phyloP scores from a whole-genome alignment of 306 rosid genomes.

The Heteromeles arbutifolia region DNA sequence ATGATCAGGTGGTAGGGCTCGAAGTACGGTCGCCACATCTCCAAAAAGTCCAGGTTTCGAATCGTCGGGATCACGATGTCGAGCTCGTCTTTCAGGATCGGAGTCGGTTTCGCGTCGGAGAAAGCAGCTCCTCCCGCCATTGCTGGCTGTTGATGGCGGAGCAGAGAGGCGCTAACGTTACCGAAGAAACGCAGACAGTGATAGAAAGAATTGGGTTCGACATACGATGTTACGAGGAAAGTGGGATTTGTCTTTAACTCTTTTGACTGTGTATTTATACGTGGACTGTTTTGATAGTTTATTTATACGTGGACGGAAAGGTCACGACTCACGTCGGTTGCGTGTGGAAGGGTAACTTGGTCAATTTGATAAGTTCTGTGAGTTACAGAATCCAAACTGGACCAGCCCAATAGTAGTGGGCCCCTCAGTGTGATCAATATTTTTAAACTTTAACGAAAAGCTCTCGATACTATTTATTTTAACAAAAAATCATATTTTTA shows the following conservation, averaged over 20 bases:
- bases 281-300: too few species aligned
- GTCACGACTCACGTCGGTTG: neutral
- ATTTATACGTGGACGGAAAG: neutral
- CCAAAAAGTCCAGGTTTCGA: constrained; percentile 78
- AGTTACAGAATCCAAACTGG: neutral
- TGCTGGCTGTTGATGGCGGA: neutral
- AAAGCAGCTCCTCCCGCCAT: constrained; percentile 37
- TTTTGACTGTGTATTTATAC: neutral
- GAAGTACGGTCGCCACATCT: constrained; percentile 83
- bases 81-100: constrained; percentile 63
- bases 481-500: too few species aligned
- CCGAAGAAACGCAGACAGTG: neutral
- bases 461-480: too few species aligned
- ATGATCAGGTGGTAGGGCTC: constrained; percentile 63
- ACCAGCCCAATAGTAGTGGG: neutral
- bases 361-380: neutral
- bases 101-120: constrained; percentile 17
- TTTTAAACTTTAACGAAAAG: too few species aligned
- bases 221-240: neutral
- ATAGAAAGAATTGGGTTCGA: neutral
- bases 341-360: neutral
- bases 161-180: neutral
- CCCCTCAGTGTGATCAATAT: too few species aligned
- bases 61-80: constrained; percentile 91
- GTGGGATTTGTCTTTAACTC: neutral